Evolutionary conservation across 495 filamentous ascomycete species (phyloP), one percentile per base, ranked within the genome.

Genomic region (Penicillium taxi): DNA sequence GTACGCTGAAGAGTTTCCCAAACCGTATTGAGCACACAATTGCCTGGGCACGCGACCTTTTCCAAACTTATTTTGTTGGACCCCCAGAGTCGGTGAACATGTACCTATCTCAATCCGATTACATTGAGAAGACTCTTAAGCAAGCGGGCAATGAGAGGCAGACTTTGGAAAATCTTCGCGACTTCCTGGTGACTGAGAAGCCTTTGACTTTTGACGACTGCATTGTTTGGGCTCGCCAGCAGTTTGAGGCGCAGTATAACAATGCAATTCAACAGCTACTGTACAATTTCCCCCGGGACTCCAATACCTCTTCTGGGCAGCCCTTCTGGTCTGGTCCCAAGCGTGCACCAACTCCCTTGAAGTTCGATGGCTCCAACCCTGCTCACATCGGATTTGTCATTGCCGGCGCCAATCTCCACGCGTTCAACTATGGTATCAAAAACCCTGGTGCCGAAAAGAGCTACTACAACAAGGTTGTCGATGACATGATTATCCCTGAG

Each of bases 1-100:
- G 93, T 59, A 99, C 93, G 3, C 69, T 99, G 37, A 77, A 88
- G 42, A 95, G 88, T 69, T 99, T 99, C 73, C 93, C 93, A 38
- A 99, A 99, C 69, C 82, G 80, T 53, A 99, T 99, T 55, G 86
- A 99, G 64, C 93, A 99, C 55, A 99, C 93, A 4, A 99, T 99
- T 58, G 93, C 93, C 14, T 99, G 93, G 93, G 84, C 88, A 17
- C 78, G 90, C 29, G 91, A 96, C 52, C 68, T 94, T 14, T 99
- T 99, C 69, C 86, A 95, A 59, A 78, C 79, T 13, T 89, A 82
- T 39, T 99, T 95, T 48, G 86, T 93, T 41, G 88, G 89, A 37
- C 86, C 88, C 9, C 84, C 90, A 12, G 91, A 99, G 64, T 80
- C 89, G 11, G 89, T 90, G 48, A 99, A 99, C 59, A 76, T 93